These are phyloP conservation scores for Talaromyces proteolyticus DNA, from an alignment of 495 filamentous ascomycete species.

Conservation along the genomic window DNA sequence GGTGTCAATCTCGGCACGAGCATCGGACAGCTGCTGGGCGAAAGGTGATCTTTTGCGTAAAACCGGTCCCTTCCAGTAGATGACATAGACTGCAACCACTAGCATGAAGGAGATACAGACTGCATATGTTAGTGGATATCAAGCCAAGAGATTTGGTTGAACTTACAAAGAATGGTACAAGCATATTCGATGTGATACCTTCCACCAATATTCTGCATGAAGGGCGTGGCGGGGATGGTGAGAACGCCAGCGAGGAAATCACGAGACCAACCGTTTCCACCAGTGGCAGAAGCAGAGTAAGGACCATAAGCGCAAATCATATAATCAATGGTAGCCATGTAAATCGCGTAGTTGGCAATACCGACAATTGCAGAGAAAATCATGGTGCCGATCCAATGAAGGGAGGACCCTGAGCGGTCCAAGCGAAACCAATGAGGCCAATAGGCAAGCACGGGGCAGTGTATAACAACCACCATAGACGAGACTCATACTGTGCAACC, in stretches of 20 bases:
- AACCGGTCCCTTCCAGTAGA: constrained; percentile 69
- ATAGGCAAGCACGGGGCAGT: constrained; percentile 52
- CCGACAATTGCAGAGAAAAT: constrained; percentile 59
- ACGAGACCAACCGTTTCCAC: constrained; percentile 67
- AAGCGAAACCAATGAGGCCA: constrained; percentile 59
- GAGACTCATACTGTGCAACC: constrained; percentile 53
- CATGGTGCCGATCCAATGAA: constrained; percentile 63
- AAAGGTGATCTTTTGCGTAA: constrained; percentile 68
- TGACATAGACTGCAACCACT: constrained; percentile 67
- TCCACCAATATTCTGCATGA: constrained; percentile 58
- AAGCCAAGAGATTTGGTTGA: neutral
- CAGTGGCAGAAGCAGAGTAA: constrained; percentile 67
- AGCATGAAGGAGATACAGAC: constrained; percentile 61
- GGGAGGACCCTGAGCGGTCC: constrained; percentile 51
- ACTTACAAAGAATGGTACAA: constrained; percentile 61
- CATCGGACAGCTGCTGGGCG: constrained; percentile 61
- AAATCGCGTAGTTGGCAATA: constrained; percentile 65
- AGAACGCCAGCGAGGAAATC: constrained; percentile 80
- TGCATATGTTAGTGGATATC: constrained; percentile 5
- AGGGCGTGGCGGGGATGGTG: constrained; percentile 69
- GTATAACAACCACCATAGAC: constrained; percentile 54
- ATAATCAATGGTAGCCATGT: constrained; percentile 74
- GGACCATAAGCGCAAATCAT: constrained; percentile 68
- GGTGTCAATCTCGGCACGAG: constrained; percentile 34
- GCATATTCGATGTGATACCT: constrained; percentile 58